Percentiles rank a stretch among this genome's conserved stretches.
Conservation (phyloP, 108 stramenopile genomes). For the Cylindrotheca closterium region DNA sequence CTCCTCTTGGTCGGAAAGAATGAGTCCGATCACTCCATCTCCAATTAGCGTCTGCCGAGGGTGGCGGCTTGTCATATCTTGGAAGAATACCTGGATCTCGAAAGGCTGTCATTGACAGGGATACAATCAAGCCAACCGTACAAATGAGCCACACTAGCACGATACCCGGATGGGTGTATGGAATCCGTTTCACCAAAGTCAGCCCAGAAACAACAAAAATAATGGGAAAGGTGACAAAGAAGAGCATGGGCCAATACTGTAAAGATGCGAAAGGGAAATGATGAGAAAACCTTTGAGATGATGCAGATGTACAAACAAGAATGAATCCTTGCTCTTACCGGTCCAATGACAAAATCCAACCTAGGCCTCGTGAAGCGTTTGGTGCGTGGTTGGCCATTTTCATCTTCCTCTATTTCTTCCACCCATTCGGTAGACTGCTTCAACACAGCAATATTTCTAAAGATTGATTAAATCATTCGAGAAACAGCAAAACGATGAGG, state of each 20-base stretch:
- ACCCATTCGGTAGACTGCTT: constrained; percentile 66
- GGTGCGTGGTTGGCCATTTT: constrained; percentile 40
- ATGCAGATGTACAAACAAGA: background rate
- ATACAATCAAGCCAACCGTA: constrained; percentile 36
- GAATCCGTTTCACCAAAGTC: constrained; percentile 33
- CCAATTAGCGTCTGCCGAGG: constrained; percentile 39
- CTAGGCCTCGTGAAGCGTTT: constrained; percentile 35
- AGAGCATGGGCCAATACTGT: constrained; percentile 88
- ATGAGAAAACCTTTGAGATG: background rate
- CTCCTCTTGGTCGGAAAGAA: constrained; percentile 72
- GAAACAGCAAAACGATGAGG: background rate
- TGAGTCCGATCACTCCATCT: constrained; percentile 83
- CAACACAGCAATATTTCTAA: constrained; percentile 81
- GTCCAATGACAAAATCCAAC: constrained; percentile 73
- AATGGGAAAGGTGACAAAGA: constrained; percentile 84
- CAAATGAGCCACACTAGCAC: constrained; percentile 44
- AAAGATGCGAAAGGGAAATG: background rate
- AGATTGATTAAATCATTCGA: background rate
- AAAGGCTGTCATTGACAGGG: constrained; percentile 53
- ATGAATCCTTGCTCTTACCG: constrained; percentile 22
- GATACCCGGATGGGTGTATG: constrained; percentile 31
- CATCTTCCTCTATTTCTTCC: constrained; percentile 61
- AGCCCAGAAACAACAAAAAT: constrained; percentile 51
- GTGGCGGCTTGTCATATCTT: constrained; percentile 28
- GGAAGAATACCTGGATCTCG: constrained; percentile 65